Base-by-base conservation (phyloP, 2,329 filamentous ascomycete genomes). In the Claviceps maximensis region DNA sequence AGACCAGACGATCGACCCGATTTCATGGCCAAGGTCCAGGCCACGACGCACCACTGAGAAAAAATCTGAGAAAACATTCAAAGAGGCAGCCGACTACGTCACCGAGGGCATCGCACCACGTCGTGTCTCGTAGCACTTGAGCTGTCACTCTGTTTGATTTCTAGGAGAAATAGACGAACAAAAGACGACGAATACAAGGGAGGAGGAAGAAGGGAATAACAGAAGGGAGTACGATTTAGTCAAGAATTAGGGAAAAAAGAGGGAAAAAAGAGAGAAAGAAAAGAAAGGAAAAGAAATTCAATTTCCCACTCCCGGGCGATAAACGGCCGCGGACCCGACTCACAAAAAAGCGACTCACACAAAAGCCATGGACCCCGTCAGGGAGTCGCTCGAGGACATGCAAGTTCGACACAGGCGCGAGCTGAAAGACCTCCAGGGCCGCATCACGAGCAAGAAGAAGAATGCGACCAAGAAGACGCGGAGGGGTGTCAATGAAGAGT, bases 381-480 rank as follows among this genome's bases (percentile, higher is more conserved):
- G 58, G 46, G 77, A 81, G 63, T 71, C 75, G 10, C 80, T 93
- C 69, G 90, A 96, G 55, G 83, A 87, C 57, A 72, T 93, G 53
- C 83, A 88, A 61, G 74, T 82, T 40, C 85, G 84, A 47, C 93
- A 98, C 67, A 83, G 88, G 62, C 93, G 88, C 69, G 91, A 98
- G 71, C 83, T 86, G 67, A 84, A 83, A 60, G 91, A 97, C 56
- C 77, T 98, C 27, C 87, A 95, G 67, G 79, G 82, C 50, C 83
- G 85, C 55, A 83, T 94, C 63, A 96, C 88, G 5, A 89, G 86
- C 71, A 97, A 96, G 77, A 98, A 96, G 76, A 97, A 96, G 75
- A 85, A 87, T 60, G 90, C 93, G 17, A 94, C 86, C 47, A 98
- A 97, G 71, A 89, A 82, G 80, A 90, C 77, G 60, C 80, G 73